These are phyloP conservation scores for Hymenoscyphus repandus DNA, from an alignment of 2,329 filamentous ascomycete species.

Conservation along the genomic window DNA sequence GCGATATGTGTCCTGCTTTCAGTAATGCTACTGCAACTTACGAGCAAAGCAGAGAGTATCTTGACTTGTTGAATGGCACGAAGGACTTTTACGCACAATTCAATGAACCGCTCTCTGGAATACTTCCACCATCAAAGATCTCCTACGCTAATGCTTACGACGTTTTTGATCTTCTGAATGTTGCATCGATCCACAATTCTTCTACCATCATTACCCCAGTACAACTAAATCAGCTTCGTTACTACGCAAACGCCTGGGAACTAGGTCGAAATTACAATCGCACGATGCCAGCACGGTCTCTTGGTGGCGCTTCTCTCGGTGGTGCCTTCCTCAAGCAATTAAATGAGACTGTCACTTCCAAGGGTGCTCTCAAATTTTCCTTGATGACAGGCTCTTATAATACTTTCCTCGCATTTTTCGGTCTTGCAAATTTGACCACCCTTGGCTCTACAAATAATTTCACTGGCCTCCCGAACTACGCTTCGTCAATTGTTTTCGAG, in stretches of 20 bases:
- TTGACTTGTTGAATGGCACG: slow-evolving; percentile 16
- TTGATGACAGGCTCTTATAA: slow-evolving; percentile 55
- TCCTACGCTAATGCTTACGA: slow-evolving; percentile 25
- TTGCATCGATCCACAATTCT: slow-evolving; percentile 52
- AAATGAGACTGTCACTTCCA: slow-evolving; percentile 40
- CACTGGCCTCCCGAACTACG: slow-evolving; percentile 71
- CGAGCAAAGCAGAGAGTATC: slow-evolving; percentile 15
- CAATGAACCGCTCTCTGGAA: slow-evolving; percentile 19
- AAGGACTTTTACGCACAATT: slow-evolving; percentile 26
- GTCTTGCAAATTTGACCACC: slow-evolving; percentile 44
- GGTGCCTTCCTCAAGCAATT: slow-evolving; percentile 40
- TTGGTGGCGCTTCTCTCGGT: slow-evolving; percentile 50
- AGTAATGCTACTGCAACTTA: slow-evolving; percentile 12
- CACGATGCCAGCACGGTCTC: slow-evolving; percentile 56
- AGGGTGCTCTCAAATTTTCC: slow-evolving; percentile 39
- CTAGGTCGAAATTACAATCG: slow-evolving; percentile 75
- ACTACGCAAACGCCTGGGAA: slow-evolving; percentile 71
- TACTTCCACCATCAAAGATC: slow-evolving; percentile 17
- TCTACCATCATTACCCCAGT: slow-evolving; percentile 52
- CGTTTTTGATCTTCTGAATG: slow-evolving; percentile 48
- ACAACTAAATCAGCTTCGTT: slow-evolving; percentile 55
- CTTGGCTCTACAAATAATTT: slow-evolving; percentile 50
- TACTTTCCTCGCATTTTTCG: slow-evolving; percentile 56
- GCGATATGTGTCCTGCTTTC: slow-evolving; percentile 23
- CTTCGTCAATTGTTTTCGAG: slow-evolving; percentile 74